A percentile compares a stretch with the other conserved stretches of the same genome.
Conservation (phyloP, 1,139 yeast species). For the Kodamaea anthophila region DNA sequence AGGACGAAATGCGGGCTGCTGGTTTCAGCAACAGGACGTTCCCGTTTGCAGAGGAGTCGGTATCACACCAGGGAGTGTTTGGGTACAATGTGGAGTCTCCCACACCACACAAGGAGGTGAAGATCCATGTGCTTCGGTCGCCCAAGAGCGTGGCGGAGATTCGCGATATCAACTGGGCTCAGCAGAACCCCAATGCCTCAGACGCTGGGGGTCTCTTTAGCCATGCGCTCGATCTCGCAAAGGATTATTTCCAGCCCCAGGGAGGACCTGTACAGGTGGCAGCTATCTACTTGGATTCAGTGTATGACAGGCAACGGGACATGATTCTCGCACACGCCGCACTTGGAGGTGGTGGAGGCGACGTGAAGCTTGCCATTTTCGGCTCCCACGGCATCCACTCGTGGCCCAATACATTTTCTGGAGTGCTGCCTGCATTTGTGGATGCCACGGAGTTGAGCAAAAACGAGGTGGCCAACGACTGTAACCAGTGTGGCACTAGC, state of each 20-base stretch:
- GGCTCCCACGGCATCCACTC: slow-evolving; percentile 91
- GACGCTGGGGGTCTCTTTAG: slow-evolving; percentile 71
- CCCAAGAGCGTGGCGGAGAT: slow-evolving; percentile 65
- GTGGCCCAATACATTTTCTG: slow-evolving; percentile 79
- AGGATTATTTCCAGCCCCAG: slow-evolving; percentile 15
- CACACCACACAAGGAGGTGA: slow-evolving; percentile 57
- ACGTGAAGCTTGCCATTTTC: slow-evolving; percentile 75
- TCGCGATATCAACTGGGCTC: slow-evolving; percentile 76
- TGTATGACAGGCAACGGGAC: slow-evolving; percentile 60
- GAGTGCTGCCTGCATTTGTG: slow-evolving; percentile 58
- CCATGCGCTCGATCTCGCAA: slow-evolving; percentile 71
- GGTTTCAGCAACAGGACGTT: slow-evolving; percentile 81
- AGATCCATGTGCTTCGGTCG: slow-evolving; percentile 67
- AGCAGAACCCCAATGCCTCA: slow-evolving; percentile 70
- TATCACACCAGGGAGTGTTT: slow-evolving; percentile 25
- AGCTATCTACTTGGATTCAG: slow-evolving; percentile 75
- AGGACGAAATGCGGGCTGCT: slow-evolving; percentile 77
- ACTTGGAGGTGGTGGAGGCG: slow-evolving; percentile 77
- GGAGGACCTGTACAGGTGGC: slow-evolving; percentile 69
- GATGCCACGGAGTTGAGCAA: slow-evolving; percentile 63
- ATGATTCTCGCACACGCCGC: slow-evolving; percentile 88
- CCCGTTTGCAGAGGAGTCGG: slow-evolving; percentile 65
- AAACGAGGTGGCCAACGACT: slow-evolving; percentile 80
- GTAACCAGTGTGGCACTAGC: slow-evolving; percentile 73
- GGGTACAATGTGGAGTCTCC: slow-evolving; percentile 31